phyloP scores from a whole-genome alignment of 495 filamentous ascomycete species.

The Halenospora varia region DNA sequence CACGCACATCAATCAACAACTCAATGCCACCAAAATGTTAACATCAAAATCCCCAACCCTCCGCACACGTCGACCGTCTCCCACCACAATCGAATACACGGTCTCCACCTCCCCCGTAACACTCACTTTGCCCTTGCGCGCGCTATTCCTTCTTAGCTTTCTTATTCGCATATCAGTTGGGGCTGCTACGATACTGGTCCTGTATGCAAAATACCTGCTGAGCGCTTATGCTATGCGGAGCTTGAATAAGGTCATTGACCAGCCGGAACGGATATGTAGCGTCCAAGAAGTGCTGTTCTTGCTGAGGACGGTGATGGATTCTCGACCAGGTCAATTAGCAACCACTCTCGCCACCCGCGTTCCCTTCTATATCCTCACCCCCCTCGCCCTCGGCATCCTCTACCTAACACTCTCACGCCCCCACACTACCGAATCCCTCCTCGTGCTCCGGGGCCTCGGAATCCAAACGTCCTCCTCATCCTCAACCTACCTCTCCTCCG shows the following conservation, averaged over 20 bases:
- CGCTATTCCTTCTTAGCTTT: conserved; percentile 28
- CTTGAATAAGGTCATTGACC: too few relatives aligned
- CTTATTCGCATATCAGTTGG: conserved; percentile 37
- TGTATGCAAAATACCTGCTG: conserved; percentile 35
- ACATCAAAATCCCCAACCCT: conserved; percentile 51
- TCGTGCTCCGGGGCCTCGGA: conserved; percentile 84
- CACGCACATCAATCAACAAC: too few relatives aligned
- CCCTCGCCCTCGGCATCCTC: conserved; percentile 17
- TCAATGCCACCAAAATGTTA: conserved; percentile 42
- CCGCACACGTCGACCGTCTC: conserved; percentile 67
- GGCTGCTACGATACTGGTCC: conserved; percentile 36
- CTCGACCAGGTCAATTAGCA: conserved; percentile 6
- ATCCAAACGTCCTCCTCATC: conserved; percentile 80
- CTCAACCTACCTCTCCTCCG: conserved; percentile 52
- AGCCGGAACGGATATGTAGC: too few relatives aligned
- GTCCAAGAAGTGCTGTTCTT: too few relatives aligned
- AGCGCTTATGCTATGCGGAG: conserved; percentile 15
- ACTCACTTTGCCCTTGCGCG: conserved; percentile 48
- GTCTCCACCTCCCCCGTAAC: conserved; percentile 69
- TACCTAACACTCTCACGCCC: conserved; percentile 36
- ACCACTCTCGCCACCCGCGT: conserved; percentile 1
- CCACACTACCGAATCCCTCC: conserved; percentile 72
- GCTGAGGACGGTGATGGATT: conserved; percentile 3
- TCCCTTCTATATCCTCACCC: conserved; percentile 11
- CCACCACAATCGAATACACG: conserved; percentile 82